Percentiles rank a stretch among this genome's conserved stretches.
Evolutionary conservation across 2,329 filamentous ascomycete genomes (phyloP).

Genomic region (Colletotrichum gigasporum): DNA sequence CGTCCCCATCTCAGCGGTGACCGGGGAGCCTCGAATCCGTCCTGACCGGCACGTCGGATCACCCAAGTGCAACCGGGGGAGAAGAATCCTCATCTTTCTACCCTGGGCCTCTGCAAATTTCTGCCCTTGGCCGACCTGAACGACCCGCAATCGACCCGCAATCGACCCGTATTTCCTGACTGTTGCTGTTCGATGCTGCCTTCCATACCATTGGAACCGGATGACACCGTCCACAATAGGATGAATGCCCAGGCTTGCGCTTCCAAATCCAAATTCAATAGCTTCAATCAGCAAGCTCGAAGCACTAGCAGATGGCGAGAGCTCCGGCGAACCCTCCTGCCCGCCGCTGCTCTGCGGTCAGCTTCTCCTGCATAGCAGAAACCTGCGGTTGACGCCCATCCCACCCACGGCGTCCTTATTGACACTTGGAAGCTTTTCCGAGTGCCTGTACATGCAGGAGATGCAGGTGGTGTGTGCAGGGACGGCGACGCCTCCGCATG

Average conservation of each 20-base stretch:
- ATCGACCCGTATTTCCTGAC: constrained; percentile 1
- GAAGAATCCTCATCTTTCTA: neutral
- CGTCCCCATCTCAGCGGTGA: constrained; percentile 1
- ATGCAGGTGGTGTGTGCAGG: neutral
- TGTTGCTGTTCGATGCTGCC: neutral
- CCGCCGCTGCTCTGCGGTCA: too few relatives aligned
- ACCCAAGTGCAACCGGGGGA: constrained; percentile 1
- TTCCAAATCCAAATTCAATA: too few relatives aligned
- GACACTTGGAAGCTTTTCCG: neutral
- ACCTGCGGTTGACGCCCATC: too few relatives aligned
- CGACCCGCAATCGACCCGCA: constrained; percentile 15
- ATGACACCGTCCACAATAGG: neutral
- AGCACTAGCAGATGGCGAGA: too few relatives aligned
- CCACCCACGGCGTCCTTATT: too few relatives aligned
- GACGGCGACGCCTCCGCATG: neutral
- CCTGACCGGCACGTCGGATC: constrained; percentile 11
- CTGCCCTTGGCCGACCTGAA: constrained; percentile 25
- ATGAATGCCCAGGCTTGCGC: too few relatives aligned
- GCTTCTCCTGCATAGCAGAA: too few relatives aligned
- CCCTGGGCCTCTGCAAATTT: neutral
- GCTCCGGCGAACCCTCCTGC: too few relatives aligned
- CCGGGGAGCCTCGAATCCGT: neutral
- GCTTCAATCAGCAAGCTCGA: too few relatives aligned
- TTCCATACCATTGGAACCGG: neutral
- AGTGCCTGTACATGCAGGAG: neutral